phyloP scores from a whole-genome alignment of 2,329 filamentous ascomycete species.

The Paracoccidioides lutzii region DNA sequence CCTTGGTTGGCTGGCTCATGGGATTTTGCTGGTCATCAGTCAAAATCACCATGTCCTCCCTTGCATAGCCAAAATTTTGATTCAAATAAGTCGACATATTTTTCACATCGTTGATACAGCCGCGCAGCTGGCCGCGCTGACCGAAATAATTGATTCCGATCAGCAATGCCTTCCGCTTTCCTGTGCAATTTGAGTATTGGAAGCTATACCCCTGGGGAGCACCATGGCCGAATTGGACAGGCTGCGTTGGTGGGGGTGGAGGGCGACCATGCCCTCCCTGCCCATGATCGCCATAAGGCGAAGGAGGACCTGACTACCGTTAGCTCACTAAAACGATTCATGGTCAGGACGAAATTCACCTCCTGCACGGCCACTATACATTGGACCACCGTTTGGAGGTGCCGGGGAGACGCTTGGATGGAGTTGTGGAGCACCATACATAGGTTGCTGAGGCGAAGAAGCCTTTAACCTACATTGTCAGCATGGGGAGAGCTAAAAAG shows the following conservation, averaged over 20 bases:
- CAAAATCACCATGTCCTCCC: conserved; percentile 93
- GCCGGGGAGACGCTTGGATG: conserved; percentile 23
- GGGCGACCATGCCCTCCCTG: conserved; percentile 27
- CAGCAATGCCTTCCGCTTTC: conserved; percentile 72
- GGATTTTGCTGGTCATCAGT: conserved; percentile 95
- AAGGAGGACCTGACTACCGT: conserved; percentile 8
- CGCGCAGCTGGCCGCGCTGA: conserved; percentile 76
- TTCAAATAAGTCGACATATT: conserved; percentile 91
- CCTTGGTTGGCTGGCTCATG: conserved; percentile 93
- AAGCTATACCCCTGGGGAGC: conserved; percentile 71
- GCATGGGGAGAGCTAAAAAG: neutral
- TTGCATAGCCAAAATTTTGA: conserved; percentile 78
- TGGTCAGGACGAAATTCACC: conserved; percentile 9
- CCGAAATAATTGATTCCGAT: conserved; percentile 97
- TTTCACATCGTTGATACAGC: conserved; percentile 94
- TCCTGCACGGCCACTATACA: conserved; percentile 32
- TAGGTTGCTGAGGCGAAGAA: neutral
- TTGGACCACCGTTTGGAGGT: conserved; percentile 23
- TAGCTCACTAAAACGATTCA: neutral
- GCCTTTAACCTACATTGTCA: conserved; percentile 3
- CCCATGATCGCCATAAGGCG: conserved; percentile 2
- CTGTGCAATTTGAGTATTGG: conserved; percentile 85
- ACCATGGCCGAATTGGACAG: conserved; percentile 65
- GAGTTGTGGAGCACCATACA: conserved; percentile 19
- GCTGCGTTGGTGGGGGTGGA: conserved; percentile 51